Evolutionary conservation across 495 filamentous ascomycete species (phyloP).

Genomic region (Diplogelasinospora grovesii): DNA sequence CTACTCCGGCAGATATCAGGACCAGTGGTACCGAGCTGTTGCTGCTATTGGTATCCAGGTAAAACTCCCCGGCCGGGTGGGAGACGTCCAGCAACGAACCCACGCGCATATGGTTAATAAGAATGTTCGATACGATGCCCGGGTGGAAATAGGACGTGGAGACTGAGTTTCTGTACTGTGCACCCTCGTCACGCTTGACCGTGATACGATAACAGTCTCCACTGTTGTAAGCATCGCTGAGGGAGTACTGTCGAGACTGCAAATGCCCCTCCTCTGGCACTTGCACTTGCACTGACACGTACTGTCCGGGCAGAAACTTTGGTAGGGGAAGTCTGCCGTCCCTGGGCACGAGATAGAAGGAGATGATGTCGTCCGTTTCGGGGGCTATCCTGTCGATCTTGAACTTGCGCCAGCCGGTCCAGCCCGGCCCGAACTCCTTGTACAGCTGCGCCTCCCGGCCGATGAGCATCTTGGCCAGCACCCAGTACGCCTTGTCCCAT

Average conservation of each 20-base stretch:
- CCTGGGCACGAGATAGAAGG: constrained; percentile 63
- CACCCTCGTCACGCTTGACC: constrained; percentile 58
- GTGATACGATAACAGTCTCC: constrained; percentile 60
- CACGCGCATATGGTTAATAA: constrained; percentile 53
- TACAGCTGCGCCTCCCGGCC: constrained; percentile 56
- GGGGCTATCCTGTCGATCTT: constrained; percentile 53
- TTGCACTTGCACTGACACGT: constrained; percentile 54
- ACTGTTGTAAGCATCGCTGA: constrained; percentile 55
- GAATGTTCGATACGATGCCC: constrained; percentile 63
- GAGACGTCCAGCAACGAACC: constrained; percentile 58
- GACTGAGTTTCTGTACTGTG: constrained; percentile 36
- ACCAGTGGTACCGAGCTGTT: constrained; percentile 46
- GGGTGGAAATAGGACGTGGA: constrained; percentile 36
- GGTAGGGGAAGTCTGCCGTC: constrained; percentile 57
- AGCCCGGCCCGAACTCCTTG: constrained; percentile 44
- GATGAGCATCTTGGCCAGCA: constrained; percentile 66
- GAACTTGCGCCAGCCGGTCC: constrained; percentile 63
- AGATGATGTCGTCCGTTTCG: constrained; percentile 60
- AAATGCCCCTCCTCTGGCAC: constrained; percentile 49
- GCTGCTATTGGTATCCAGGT: constrained; percentile 41
- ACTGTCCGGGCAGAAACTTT: constrained; percentile 60
- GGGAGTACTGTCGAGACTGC: constrained; percentile 68
- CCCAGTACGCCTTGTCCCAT: constrained; percentile 65
- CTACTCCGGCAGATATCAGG: constrained; percentile 64
- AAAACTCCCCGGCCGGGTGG: constrained; percentile 67